Conservation (phyloP, 163 green algal genomes). For the Trebouxiophyceae sp. region DNA sequence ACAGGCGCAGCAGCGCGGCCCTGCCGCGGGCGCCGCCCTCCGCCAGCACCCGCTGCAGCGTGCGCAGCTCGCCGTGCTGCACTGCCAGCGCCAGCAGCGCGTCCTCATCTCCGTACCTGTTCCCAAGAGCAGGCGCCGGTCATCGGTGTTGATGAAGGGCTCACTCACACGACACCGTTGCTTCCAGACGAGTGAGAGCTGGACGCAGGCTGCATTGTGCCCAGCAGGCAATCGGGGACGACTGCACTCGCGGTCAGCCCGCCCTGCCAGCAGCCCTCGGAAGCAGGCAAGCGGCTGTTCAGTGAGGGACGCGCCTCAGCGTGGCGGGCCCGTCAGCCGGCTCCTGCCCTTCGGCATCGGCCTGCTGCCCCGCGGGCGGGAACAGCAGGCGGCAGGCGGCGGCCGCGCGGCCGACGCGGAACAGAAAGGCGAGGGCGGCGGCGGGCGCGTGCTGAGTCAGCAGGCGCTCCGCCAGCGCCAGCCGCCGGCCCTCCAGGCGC, state of each 20-base stretch:
- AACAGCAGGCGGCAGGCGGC: slow-evolving; percentile 7
- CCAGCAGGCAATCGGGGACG: too few species aligned
- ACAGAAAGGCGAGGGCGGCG: slow-evolving; percentile 4
- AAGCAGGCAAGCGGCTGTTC: too few species aligned
- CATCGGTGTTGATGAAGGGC: too few species aligned
- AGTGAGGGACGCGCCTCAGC: too few species aligned
- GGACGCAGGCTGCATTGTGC: too few species aligned
- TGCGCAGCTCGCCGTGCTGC: slow-evolving; percentile 2
- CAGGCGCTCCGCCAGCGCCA: slow-evolving; percentile 4
- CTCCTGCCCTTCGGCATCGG: too few species aligned
- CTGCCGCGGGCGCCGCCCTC: neutral
- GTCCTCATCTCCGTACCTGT: slow-evolving; percentile 1
- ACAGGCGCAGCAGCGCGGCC: neutral
- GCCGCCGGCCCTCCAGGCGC: slow-evolving; percentile 1
- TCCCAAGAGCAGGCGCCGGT: too few species aligned
- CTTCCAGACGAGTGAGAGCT: too few species aligned
- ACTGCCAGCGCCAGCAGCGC: neutral
- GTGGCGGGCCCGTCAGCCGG: too few species aligned
- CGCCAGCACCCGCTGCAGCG: slow-evolving; percentile 2
- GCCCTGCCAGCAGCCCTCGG: too few species aligned
- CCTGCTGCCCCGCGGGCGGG: neutral
- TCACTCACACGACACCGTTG: too few species aligned
- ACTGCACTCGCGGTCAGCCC: too few species aligned
- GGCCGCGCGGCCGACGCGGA: neutral
- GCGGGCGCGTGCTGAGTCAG: neutral